Base-by-base conservation (phyloP, 2,329 filamentous ascomycete species). In the Arthrobotrys sinensis region DNA sequence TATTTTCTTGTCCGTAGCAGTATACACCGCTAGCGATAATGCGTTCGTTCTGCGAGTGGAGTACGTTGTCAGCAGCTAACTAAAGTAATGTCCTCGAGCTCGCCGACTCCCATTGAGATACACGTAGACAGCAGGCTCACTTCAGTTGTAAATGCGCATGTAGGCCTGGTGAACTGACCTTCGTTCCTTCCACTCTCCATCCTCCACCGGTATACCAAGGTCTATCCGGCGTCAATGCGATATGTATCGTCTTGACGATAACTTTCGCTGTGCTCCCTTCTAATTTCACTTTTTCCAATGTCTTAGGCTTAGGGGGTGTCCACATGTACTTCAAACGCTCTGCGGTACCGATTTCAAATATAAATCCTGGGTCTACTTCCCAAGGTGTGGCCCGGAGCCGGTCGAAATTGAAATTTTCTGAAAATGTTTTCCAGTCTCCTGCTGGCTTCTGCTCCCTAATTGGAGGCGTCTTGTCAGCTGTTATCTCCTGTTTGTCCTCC, bases 11-110 rank as follows among this genome's bases (percentile, higher is more conserved):
- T 78, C 90, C 88, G 80, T 89, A 89, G 82, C 90, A 90, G 83
- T 89, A 90, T 16, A 91, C 83, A 0, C 90, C 88, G 0, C 89
- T 89, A 0, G 89, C 89, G 80, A 86, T 87, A 43, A 92, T 91
- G 77, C 88, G 88, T 82, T 92, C 90, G 80, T 92, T 91, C 83
- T 85, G 45, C 7, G 12, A 50, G 82, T 14, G 7, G 19, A 5
- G 8, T 16, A 45, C 11, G 34, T 28, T 28, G n/a, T 55, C 16
- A 55, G 28, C 28, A 28, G 24, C 24, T 28, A 28, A 4, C 4
- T 28, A 28, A 4, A 4, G 24, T 28, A 4, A 28, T 4, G 24
- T 28, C 4, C 24, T 28, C 2, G 24, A 28, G 24, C 24, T 28
- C 24, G 24, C 2, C 4, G 24, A 4, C 4, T 28, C 24, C 4